Conservation (phyloP, 768 basidiomycete genomes). For the Hirschioporus abietinus region DNA sequence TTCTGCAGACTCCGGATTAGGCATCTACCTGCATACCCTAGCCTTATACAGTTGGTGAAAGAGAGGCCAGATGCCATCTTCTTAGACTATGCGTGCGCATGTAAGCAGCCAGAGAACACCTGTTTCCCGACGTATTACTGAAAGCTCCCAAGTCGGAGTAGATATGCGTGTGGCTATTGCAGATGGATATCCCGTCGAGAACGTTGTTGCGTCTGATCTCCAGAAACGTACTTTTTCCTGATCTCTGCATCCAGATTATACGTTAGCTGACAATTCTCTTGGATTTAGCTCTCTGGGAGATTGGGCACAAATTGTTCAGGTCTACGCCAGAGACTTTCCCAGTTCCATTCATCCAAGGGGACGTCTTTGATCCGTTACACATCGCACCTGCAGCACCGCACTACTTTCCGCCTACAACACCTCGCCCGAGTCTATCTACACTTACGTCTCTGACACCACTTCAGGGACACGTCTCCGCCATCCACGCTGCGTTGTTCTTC, state of each 20-base stretch:
- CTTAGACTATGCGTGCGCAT: slow-evolving; percentile 42
- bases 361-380: slow-evolving; percentile 43
- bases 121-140: background rate
- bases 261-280: background rate
- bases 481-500: slow-evolving; percentile 28
- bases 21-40: slow-evolving; percentile 14
- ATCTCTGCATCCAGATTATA: background rate
- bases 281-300: slow-evolving; percentile 49
- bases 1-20: background rate
- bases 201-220: slow-evolving; percentile 35
- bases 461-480: slow-evolving; percentile 39
- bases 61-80: slow-evolving; percentile 32
- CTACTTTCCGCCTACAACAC: slow-evolving; percentile 16
- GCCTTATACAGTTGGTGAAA: slow-evolving; percentile 30
- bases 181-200: slow-evolving; percentile 38
- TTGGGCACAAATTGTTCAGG: slow-evolving; percentile 57
- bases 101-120: slow-evolving; percentile 22
- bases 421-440: slow-evolving; percentile 21
- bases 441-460: slow-evolving; percentile 40
- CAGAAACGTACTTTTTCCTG: slow-evolving; percentile 23
- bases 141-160: slow-evolving; percentile 30
- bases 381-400: slow-evolving; percentile 29
- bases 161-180: slow-evolving; percentile 35
- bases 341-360: slow-evolving; percentile 48
- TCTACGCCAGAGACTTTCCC: slow-evolving; percentile 48